These are phyloP conservation scores for Plectosphaerella sp. DNA, from an alignment of 2,329 filamentous ascomycete genomes.

Conservation along the genomic window DNA sequence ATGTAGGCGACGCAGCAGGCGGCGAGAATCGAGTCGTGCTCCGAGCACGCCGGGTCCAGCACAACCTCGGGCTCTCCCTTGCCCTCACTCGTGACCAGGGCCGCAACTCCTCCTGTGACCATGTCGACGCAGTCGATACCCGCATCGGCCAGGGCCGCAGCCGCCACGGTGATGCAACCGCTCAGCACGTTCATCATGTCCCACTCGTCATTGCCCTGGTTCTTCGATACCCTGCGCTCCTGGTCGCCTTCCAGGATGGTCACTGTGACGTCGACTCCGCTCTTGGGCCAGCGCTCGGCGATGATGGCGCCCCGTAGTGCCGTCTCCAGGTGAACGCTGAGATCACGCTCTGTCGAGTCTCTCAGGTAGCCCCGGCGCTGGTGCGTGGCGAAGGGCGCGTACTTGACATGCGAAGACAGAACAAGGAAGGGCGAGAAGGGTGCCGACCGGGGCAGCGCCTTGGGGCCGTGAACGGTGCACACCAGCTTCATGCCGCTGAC, in stretches of 20 bases:
- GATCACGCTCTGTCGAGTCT: slow-evolving; percentile 80
- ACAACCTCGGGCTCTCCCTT: slow-evolving; percentile 41
- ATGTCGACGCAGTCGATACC: slow-evolving; percentile 94
- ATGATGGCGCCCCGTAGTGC: slow-evolving; percentile 86
- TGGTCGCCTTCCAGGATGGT: slow-evolving; percentile 93
- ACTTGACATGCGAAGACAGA: slow-evolving; percentile 91
- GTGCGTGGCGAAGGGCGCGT: slow-evolving; percentile 87
- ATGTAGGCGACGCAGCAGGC: slow-evolving; percentile 90
- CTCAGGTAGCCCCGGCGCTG: slow-evolving; percentile 80
- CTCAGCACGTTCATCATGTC: slow-evolving; percentile 88
- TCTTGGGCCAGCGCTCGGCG: slow-evolving; percentile 97
- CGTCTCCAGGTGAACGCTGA: slow-evolving; percentile 87
- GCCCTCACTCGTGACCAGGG: slow-evolving; percentile 52
- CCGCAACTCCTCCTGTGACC: slow-evolving; percentile 84
- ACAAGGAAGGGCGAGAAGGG: slow-evolving; percentile 91
- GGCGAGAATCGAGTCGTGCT: slow-evolving; percentile 72
- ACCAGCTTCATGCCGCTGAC: slow-evolving; percentile 79
- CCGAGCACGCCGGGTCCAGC: slow-evolving; percentile 76
- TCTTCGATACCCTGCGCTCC: slow-evolving; percentile 50
- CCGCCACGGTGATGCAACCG: slow-evolving; percentile 89
- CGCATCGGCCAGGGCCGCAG: slow-evolving; percentile 87
- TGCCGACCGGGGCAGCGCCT: slow-evolving; percentile 82
- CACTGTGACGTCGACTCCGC: slow-evolving; percentile 89
- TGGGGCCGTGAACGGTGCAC: slow-evolving; percentile 89
- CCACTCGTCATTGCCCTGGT: slow-evolving; percentile 62